These are phyloP conservation scores for Hansfordia pulvinata DNA, from an alignment of 2,329 filamentous ascomycete species.

Conservation along the genomic window DNA sequence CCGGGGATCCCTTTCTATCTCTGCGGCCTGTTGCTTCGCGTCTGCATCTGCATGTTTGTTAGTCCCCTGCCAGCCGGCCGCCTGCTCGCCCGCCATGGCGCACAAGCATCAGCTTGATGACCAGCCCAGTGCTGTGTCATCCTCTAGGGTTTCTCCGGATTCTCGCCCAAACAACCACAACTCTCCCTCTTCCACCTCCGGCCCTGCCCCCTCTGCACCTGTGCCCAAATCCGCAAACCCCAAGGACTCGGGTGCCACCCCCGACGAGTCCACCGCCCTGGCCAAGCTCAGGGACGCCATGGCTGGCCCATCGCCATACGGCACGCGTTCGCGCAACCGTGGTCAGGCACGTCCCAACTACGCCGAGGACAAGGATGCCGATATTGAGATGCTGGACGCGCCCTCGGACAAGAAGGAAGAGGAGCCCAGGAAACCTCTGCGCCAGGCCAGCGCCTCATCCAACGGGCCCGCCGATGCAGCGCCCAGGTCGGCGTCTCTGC, in stretches of 20 bases:
- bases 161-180: constrained; percentile 15
- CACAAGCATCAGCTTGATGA: constrained; percentile 17
- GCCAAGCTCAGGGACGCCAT: constrained; percentile 36
- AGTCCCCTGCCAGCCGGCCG: no score
- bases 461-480: constrained; percentile 17
- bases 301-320: constrained; percentile 58
- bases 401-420: constrained; percentile 39
- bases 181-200: constrained; percentile 14
- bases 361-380: constrained; percentile 83
- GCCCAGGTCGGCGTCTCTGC: constrained; percentile 12
- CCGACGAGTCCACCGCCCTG: constrained; percentile 28
- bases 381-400: constrained; percentile 72
- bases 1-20: constrained; percentile 7
- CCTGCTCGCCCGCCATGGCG: constrained; percentile 19
- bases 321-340: constrained; percentile 86
- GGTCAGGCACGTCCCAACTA: constrained; percentile 80
- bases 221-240: constrained; percentile 9
- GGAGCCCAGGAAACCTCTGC: constrained; percentile 42
- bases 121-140: constrained; percentile 20
- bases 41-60: no score
- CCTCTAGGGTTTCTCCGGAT: constrained; percentile 15
- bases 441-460: constrained; percentile 25
- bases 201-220: constrained; percentile 12
- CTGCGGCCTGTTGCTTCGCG: no score
- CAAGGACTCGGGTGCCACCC: constrained; percentile 15